Evolutionary conservation across 176 grass and related monocot species (phyloP), one percentile per base, ranked within the genome.

Genomic region (Aegilops umbellulata): DNA sequence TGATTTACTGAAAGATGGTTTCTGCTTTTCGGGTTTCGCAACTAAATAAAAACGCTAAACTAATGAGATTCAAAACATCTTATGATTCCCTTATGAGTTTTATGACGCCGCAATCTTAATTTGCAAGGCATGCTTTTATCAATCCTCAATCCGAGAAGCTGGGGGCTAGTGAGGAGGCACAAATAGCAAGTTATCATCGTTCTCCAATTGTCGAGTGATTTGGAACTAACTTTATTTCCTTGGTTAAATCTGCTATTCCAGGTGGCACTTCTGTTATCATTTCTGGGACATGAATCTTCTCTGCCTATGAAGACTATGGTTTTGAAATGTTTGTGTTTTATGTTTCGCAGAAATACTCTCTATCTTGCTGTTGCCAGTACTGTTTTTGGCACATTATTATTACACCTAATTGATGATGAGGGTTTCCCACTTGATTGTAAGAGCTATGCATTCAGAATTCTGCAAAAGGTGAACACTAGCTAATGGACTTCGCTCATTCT

Each of bases 301-400:
- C 51, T 41, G 44, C 53, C 26, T 47, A 7, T 94, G 84, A 98
- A 87, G 87, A 70, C 74, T 76, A 77, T 51, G 80, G 86, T 84
- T 10, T 87, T 98, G 46, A 89, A 98, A 83, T 88, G 92, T 83
- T 85, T 98, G 65, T 65, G 41, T 88, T 87, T 89, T 80, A 80
- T 95, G 79, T 91, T 94, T 86, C 73, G 30, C 42, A 58, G 82
- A 78, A 77, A 58, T 60, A 64, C 78, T 42, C 77, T 55, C 53
- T 80, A 55, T 92, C 86, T 82, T 91, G 34, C 86, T 68, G 66
- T 86, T 65, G 75, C 60, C 24, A 90, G 57, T 55, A 86, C 65
- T 80, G 79, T 92, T 77, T 85, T 91, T 16, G 20, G 62, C 55
- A 87, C 34, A 84, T 73, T 95, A 68, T 69, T 90, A 67, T 65